Base-by-base conservation (phyloP, 805 yeast species). In the Zygosaccharomyces bailii region DNA sequence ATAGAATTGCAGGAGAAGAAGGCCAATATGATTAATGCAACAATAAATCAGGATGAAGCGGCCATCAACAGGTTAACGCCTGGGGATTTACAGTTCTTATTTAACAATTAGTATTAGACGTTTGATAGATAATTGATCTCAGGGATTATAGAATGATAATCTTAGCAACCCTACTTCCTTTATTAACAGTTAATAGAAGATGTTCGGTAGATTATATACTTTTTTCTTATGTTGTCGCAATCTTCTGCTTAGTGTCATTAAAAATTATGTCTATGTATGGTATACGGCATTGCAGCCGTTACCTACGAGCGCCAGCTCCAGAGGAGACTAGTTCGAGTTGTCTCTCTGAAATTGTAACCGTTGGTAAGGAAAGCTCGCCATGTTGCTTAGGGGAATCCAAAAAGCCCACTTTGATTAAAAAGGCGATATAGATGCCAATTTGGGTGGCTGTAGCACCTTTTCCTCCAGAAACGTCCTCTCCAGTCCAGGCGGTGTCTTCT, bases 21-120 rank as follows among this genome's bases (percentile, higher is more conserved):
- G 70, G 98, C 99, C 9, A 87, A 87, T 55, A 93, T 93, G 99
- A 93, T 93, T 49, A 84, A 87, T 63, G 99, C 99, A 1, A 93
- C 98, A 0, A 84, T 93, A 43, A 95, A 90, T 50, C 83, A 84
- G 44, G 99, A 93, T 57, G 95, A 88, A 53, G 84, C 83, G 10
- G 98, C 99, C 1, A 84, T 93, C 36, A 89, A 76, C 60, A 72
- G 90, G 49, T 72, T 93, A 50, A 89, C 96, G 0, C 95, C 97
- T 0, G 95, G 87, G 30, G 99, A 93, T 63, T 75, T 93, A 69
- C 97, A 93, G 66, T 93, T 93, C 66, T 75, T 93, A 69, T 93
- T 93, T 67, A 85, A 80, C 73, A 89, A 87, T 57, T 91, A 44
- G 20, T 14, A 17, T 14, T 33, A 4, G 31, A n/a, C 16, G 23